Percentiles rank a stretch among this genome's conserved stretches.
Conservation (phyloP, 2,329 filamentous ascomycete species). For the Colletotrichum tropicale region DNA sequence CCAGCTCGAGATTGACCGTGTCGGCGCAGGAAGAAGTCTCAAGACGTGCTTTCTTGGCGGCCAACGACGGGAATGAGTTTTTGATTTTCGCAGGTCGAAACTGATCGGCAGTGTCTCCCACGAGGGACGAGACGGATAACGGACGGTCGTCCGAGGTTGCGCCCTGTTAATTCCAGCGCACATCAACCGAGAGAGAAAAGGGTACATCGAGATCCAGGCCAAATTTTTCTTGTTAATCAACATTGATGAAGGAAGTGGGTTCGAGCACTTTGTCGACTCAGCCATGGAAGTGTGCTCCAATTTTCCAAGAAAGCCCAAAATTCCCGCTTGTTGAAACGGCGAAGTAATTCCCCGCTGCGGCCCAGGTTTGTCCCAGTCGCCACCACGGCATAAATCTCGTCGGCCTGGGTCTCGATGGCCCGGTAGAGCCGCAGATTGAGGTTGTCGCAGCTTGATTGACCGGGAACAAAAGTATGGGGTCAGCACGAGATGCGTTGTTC, state of each 20-base stretch:
- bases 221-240: background rate
- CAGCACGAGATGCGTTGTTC: background rate
- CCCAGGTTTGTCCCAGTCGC: background rate
- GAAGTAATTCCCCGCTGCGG: background rate
- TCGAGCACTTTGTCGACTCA: background rate
- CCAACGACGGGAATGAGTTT: background rate
- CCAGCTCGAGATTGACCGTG: background rate
- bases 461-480: background rate
- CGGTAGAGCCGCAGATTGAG: conserved; percentile 15
- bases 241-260: background rate
- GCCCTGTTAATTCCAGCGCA: background rate
- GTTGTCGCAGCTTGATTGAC: conserved; percentile 15
- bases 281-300: background rate
- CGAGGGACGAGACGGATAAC: background rate
- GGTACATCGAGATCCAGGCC: background rate
- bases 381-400: background rate
- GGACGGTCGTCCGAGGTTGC: background rate
- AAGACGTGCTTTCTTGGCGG: background rate
- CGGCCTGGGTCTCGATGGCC: background rate
- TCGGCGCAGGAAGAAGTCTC: background rate
- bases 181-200: background rate
- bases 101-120: background rate
- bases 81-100: background rate
- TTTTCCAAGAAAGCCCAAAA: background rate
- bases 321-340: conserved; percentile 8